Evolutionary conservation across 1,284 basidiomycete species (phyloP), one percentile per base, ranked within the genome.

Genomic region (Phaffia rhodozyma): DNA sequence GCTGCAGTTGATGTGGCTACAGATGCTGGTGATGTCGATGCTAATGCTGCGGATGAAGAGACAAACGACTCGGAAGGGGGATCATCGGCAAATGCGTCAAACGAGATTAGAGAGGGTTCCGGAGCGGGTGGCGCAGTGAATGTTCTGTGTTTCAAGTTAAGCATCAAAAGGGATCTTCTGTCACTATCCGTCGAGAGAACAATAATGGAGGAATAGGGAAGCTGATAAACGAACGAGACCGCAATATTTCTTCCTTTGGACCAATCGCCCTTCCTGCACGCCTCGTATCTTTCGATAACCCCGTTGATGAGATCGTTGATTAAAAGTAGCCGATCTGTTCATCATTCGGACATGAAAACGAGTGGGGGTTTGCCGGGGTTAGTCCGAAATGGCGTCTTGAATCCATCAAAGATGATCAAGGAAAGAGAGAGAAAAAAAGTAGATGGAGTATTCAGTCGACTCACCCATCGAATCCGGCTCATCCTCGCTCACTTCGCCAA

Each of bases 231-330:
- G 68, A 56, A 73, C 72, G 71, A 70, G 20, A 71, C 69, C 58
- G 68, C 72, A 48, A 76, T 66, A 18, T 71, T 69, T 34, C 72
- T 69, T 1, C 75, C 75, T 38, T 71, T 72, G 1, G 70, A 66
- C 75, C 75, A 93, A 76, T 97, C 91, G 52, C 93, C 94, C 66
- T 84, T 85, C 76, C 89, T 88, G 81, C 88, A 94, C 0, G 91
- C 85, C 69, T 94, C 89, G 73, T 93, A 97, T 30, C 94, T 86
- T 55, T 84, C 83, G 23, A 96, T 76, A 21, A 94, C 89, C 48
- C 84, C 88, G 77, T 98, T 97, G 76, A 98, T 94, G 71, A 96
- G 86, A 76, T 99, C 96, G 75, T 99, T 98, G 67, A 94, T 92
- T 74, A 97, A 83, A 32, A 98, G 79, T 75, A 97, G 86, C 1